Evolutionary conservation across 2,329 filamentous ascomycete genomes (phyloP).

Genomic region (Venturia pyrina): DNA sequence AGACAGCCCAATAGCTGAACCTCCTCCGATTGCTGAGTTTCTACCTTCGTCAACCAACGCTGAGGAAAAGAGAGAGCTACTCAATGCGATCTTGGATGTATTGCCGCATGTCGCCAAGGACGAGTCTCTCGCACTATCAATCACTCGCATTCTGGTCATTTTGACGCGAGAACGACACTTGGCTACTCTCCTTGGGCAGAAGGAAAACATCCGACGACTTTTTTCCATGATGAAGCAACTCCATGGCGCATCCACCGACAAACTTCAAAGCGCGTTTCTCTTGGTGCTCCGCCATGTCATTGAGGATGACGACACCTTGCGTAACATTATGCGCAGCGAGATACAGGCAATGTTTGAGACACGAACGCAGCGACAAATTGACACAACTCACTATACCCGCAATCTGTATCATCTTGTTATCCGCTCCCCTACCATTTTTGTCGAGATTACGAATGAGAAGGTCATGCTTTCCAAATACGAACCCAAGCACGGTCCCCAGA

Average conservation of each 20-base stretch:
- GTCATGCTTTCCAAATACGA: conserved; percentile 62
- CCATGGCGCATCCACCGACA: conserved; percentile 64
- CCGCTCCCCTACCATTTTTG: conserved; percentile 74
- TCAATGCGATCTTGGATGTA: conserved; percentile 70
- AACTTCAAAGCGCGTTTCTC: conserved; percentile 67
- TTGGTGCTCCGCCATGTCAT: conserved; percentile 84
- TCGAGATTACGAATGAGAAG: conserved; percentile 78
- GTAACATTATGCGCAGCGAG: conserved; percentile 84
- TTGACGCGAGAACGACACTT: conserved; percentile 70
- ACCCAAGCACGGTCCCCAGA: conserved; percentile 41
- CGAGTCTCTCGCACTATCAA: conserved; percentile 70
- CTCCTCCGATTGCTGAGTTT: conserved; percentile 46
- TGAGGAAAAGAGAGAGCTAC: conserved; percentile 59
- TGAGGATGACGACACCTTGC: conserved; percentile 84
- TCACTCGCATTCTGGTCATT: conserved; percentile 75
- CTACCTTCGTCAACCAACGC: conserved; percentile 46
- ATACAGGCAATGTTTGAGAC: conserved; percentile 68
- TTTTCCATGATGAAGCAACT: conserved; percentile 96
- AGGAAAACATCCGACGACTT: conserved; percentile 76
- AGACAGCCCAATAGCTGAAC: conserved; percentile 36
- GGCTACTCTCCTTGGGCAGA: conserved; percentile 70
- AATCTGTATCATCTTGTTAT: conserved; percentile 70
- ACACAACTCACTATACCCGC: conserved; percentile 64
- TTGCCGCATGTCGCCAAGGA: conserved; percentile 83
- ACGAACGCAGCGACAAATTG: conserved; percentile 39